A percentile compares a stretch with the other conserved stretches of the same genome.
Conservation (phyloP, 352 stramenopile genomes). For the Pythium biforme region DNA sequence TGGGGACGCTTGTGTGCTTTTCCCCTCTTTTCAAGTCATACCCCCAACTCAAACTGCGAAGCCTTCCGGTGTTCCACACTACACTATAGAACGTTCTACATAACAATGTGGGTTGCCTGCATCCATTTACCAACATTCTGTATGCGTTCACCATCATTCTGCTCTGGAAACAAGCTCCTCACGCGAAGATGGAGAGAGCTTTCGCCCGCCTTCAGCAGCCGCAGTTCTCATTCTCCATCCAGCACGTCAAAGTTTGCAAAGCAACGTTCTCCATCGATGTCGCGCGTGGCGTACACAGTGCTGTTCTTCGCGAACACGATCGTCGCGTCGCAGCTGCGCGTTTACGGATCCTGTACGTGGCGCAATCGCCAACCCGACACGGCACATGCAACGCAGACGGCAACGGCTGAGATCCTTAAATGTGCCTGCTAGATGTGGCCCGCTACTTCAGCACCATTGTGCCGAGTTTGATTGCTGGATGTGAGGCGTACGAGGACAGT, state of each 20-base stretch:
- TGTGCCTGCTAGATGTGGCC: conserved; percentile 32
- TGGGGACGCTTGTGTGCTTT: background rate
- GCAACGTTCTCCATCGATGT: too few species aligned
- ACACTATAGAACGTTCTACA: conserved; percentile 13
- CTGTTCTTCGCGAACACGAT: conserved; percentile 70
- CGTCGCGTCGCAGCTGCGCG: conserved; percentile 48
- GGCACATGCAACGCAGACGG: too few species aligned
- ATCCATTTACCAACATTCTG: background rate
- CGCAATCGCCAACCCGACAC: too few species aligned
- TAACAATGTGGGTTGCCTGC: conserved; percentile 3
- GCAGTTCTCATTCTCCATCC: background rate
- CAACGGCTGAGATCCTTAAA: too few species aligned
- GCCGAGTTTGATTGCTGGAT: conserved; percentile 44
- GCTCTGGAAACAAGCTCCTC: background rate
- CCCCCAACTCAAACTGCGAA: background rate
- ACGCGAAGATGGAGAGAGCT: background rate
- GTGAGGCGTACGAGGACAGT: conserved; percentile 31
- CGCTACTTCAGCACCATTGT: conserved; percentile 36
- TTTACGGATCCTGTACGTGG: conserved; percentile 55
- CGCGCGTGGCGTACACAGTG: conserved; percentile 48
- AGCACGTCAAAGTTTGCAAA: too few species aligned
- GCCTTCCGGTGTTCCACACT: conserved; percentile 1
- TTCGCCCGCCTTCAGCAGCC: too few species aligned
- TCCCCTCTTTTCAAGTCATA: background rate
- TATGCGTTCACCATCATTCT: conserved; percentile 4